A percentile compares a stretch with the other conserved stretches of the same genome.
Conservation (phyloP, 2,329 filamentous ascomycete genomes). For the Pezizomycotina sp. region DNA sequence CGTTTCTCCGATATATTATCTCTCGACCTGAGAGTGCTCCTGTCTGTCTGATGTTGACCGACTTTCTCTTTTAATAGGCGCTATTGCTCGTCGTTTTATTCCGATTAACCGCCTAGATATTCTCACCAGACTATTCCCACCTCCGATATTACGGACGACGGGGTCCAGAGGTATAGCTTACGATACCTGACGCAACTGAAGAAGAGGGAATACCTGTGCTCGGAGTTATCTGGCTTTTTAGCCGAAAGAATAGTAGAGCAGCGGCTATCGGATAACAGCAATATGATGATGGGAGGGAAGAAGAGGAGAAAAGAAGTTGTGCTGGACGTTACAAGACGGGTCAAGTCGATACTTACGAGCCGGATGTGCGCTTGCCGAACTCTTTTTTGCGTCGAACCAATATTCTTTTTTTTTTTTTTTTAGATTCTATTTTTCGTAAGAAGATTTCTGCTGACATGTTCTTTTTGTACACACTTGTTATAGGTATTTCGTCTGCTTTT, state of each 20-base stretch:
- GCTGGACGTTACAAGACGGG: too few relatives aligned
- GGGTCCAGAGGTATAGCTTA: conserved; percentile 18
- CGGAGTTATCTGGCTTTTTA: conserved; percentile 22
- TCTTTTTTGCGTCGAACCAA: too few relatives aligned
- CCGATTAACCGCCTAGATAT: conserved; percentile 19
- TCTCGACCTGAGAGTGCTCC: too few relatives aligned
- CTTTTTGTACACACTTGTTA: conserved; percentile 10
- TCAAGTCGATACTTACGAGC: too few relatives aligned
- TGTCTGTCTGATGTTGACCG: too few relatives aligned
- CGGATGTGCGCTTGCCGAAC: too few relatives aligned
- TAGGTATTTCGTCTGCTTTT: conserved; percentile 18
- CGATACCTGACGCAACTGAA: conserved; percentile 22
- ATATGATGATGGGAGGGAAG: conserved; percentile 13
- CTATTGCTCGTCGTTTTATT: conserved; percentile 21
- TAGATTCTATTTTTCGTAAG: too few relatives aligned
- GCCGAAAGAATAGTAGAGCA: conserved; percentile 21
- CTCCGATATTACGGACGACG: conserved; percentile 13
- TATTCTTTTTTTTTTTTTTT: too few relatives aligned
- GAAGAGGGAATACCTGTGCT: conserved; percentile 21
- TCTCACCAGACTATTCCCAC: conserved; percentile 23
- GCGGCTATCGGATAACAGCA: conserved; percentile 12
- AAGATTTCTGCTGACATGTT: too few relatives aligned
- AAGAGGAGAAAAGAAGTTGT: too few relatives aligned
- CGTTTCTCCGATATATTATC: too few relatives aligned
- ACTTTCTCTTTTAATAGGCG: too few relatives aligned